Evolutionary conservation across 345 rosid genomes (phyloP).

Genomic region (Gossypioides kirkii): DNA sequence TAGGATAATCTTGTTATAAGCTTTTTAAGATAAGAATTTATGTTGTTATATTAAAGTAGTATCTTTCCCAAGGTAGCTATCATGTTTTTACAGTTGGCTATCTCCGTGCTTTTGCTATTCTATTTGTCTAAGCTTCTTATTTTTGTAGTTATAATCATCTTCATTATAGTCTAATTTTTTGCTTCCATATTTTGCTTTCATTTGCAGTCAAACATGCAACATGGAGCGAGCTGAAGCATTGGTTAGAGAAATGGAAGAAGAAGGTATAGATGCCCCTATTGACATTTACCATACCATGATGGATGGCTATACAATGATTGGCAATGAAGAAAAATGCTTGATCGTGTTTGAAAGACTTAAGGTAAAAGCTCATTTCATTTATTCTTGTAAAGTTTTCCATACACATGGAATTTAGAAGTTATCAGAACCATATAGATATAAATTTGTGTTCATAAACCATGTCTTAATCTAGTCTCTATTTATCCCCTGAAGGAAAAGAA

Average conservation of each 20-base stretch:
- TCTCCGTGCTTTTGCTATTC: neutral
- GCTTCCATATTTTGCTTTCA: neutral
- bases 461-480: neutral
- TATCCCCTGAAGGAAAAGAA: slow-evolving; percentile 1
- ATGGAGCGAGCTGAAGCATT: slow-evolving; percentile 83
- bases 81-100: neutral
- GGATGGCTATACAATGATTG: slow-evolving; percentile 87
- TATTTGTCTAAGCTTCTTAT: neutral
- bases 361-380: slow-evolving; percentile 36
- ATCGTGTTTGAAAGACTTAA: slow-evolving; percentile 82
- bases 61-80: neutral
- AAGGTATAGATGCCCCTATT: slow-evolving; percentile 91
- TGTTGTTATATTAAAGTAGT: neutral
- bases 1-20: neutral
- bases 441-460: neutral
- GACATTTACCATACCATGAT: slow-evolving; percentile 95
- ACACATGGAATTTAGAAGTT: neutral
- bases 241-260: slow-evolving; percentile 95
- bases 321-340: slow-evolving; percentile 78
- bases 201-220: slow-evolving; percentile 61
- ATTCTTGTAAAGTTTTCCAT: slow-evolving; percentile 1
- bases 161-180: slow-evolving; percentile 11
- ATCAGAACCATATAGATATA: neutral
- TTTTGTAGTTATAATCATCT: slow-evolving; percentile 4
- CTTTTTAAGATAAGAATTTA: neutral